These are phyloP conservation scores for Parachlorella kessleri DNA, from an alignment of 139 green algal species.

Conservation along the genomic window DNA sequence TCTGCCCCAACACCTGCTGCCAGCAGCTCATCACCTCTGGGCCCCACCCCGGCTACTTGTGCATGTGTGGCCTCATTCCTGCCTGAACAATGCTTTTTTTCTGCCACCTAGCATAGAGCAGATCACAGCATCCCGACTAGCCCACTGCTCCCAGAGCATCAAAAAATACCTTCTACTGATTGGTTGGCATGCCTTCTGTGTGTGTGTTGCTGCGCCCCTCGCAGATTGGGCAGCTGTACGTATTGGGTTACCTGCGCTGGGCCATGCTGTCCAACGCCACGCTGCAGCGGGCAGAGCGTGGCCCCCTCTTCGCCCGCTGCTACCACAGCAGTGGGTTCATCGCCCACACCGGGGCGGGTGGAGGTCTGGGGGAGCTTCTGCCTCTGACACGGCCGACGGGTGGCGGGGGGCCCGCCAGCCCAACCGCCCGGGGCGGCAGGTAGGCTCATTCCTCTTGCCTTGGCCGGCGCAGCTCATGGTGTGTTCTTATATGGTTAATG, in stretches of 20 bases:
- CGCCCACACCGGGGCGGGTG: constrained; percentile 10
- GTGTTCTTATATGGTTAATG: too few relatives aligned
- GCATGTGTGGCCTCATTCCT: too few relatives aligned
- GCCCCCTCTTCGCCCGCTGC: neutral
- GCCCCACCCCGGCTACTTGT: too few relatives aligned
- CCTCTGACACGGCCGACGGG: neutral
- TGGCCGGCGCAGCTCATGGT: neutral
- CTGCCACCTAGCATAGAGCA: neutral
- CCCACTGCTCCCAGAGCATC: too few relatives aligned
- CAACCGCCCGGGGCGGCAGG: neutral
- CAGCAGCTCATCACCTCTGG: too few relatives aligned
- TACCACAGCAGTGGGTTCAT: constrained; percentile 6
- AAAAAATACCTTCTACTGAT: too few relatives aligned
- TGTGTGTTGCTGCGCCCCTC: neutral
- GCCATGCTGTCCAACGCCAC: constrained; percentile 32
- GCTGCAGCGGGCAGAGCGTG: constrained; percentile 32
- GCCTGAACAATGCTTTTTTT: too few relatives aligned
- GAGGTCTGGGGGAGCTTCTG: too few relatives aligned
- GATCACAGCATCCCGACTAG: neutral
- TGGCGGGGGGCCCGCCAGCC: neutral
- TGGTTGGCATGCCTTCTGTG: too few relatives aligned
- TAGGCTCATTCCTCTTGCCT: neutral
- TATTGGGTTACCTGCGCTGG: constrained; percentile 36
- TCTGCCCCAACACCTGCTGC: too few relatives aligned
- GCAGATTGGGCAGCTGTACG: constrained; percentile 55